Conservation (phyloP, 2,329 filamentous ascomycete species). For the Fusarium xyrophilum region DNA sequence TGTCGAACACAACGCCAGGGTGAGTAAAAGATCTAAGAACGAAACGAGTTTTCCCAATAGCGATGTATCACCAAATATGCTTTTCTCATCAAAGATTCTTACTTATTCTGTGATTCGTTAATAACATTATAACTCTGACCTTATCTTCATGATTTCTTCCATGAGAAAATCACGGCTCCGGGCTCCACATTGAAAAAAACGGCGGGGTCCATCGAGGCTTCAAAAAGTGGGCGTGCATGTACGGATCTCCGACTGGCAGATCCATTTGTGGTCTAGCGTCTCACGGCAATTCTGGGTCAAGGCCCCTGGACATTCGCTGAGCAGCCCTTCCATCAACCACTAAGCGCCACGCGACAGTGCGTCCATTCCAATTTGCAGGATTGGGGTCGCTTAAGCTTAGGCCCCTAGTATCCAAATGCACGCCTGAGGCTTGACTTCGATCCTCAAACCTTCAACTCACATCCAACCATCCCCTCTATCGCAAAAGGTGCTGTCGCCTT, state of each 20-base stretch:
- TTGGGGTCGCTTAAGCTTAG: conserved; percentile 16
- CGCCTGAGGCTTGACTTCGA: conserved; percentile 22
- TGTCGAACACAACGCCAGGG: neutral
- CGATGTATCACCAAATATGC: neutral
- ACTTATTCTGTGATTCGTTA: neutral
- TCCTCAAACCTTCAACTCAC: conserved; percentile 29
- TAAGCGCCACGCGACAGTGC: conserved; percentile 34
- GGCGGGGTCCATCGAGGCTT: conserved; percentile 13
- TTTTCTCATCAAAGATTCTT: neutral
- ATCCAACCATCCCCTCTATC: conserved; percentile 19
- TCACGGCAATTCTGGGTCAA: conserved; percentile 25
- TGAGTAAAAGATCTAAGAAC: neutral
- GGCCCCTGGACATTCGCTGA: conserved; percentile 8
- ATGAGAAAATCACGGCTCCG: conserved; percentile 24
- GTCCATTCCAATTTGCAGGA: conserved; percentile 34
- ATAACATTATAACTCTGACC: neutral
- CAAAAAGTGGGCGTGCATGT: conserved; percentile 30
- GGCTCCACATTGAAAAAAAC: conserved; percentile 30
- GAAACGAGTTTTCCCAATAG: neutral
- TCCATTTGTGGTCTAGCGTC: conserved; percentile 27
- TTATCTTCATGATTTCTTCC: conserved; percentile 28
- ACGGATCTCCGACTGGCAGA: conserved; percentile 11
- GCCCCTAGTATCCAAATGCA: conserved; percentile 12
- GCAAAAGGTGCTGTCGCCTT: conserved; percentile 24
- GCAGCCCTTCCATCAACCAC: conserved; percentile 4